Conservation (phyloP, 2,329 filamentous ascomycete genomes). For the Cercospora sesami region DNA sequence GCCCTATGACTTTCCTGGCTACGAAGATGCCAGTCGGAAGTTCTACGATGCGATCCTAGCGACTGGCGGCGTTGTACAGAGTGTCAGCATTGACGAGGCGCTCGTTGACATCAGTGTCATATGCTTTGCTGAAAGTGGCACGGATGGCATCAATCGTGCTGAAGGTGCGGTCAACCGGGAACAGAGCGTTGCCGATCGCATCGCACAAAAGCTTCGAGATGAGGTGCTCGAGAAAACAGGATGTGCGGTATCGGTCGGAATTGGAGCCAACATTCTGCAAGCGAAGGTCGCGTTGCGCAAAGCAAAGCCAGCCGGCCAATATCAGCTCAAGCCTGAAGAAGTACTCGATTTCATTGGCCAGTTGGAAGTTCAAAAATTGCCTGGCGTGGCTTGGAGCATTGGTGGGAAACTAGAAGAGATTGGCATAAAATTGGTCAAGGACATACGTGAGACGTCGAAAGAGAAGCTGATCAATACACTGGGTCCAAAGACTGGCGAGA, state of each 20-base stretch:
- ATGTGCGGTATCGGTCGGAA: conserved; percentile 88
- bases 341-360: conserved; percentile 74
- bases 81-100: conserved; percentile 95
- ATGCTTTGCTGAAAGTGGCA: conserved; percentile 65
- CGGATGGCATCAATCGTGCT: conserved; percentile 62
- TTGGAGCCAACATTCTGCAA: conserved; percentile 84
- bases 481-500: conserved; percentile 90
- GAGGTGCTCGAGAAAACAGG: conserved; percentile 72
- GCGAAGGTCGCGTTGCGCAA: conserved; percentile 88
- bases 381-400: conserved; percentile 90
- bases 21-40: conserved; percentile 82
- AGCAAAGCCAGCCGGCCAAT: conserved; percentile 92
- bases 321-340: conserved; percentile 80
- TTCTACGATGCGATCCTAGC: conserved; percentile 86
- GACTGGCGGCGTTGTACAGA: conserved; percentile 82
- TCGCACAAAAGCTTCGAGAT: conserved; percentile 67
- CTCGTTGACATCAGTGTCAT: conserved; percentile 77
- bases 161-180: conserved; percentile 74
- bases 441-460: conserved; percentile 73
- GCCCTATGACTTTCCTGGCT: conserved; percentile 93
- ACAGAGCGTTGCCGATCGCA: conserved; percentile 72
- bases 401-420: conserved; percentile 85
- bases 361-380: conserved; percentile 76
- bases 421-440: conserved; percentile 77
- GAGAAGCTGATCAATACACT: conserved; percentile 72